Conservation (phyloP, 2,329 filamentous ascomycete species). For the Hypoxylon sp. region DNA sequence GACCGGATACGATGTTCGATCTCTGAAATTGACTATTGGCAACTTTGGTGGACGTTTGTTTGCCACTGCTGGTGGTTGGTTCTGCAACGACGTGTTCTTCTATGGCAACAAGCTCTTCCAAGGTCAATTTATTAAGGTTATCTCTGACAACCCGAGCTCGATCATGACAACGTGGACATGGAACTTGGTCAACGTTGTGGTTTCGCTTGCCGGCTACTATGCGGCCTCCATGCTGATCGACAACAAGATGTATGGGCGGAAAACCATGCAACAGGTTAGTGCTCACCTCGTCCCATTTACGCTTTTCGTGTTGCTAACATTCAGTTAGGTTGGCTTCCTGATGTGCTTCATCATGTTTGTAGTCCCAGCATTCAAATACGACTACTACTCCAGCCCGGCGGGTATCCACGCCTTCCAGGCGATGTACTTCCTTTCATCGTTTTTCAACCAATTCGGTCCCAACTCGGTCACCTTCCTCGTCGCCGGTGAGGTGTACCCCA, state of each 20-base stretch:
- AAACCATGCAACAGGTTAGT: slow-evolving; percentile 86
- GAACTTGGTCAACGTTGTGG: slow-evolving; percentile 91
- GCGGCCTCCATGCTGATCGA: slow-evolving; percentile 89
- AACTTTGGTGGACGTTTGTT: slow-evolving; percentile 90
- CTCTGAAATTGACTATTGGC: slow-evolving; percentile 81
- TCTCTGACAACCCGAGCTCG: slow-evolving; percentile 77
- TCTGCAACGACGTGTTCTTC: slow-evolving; percentile 98
- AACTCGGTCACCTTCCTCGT: slow-evolving; percentile 97
- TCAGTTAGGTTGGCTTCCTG: slow-evolving; percentile 78
- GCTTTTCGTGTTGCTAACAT: slow-evolving; percentile 13
- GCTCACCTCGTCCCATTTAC: not conserved
- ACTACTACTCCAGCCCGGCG: slow-evolving; percentile 80
- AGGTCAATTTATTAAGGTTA: slow-evolving; percentile 85
- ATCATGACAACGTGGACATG: slow-evolving; percentile 92
- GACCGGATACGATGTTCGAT: slow-evolving; percentile 92
- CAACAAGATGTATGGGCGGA: slow-evolving; percentile 96
- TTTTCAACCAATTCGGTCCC: slow-evolving; percentile 99
- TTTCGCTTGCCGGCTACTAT: slow-evolving; percentile 91
- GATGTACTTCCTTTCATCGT: slow-evolving; percentile 98
- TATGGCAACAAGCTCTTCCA: slow-evolving; percentile 99
- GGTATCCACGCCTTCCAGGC: slow-evolving; percentile 93
- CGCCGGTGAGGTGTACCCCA: slow-evolving; percentile 96
- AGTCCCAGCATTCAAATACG: slow-evolving; percentile 88
- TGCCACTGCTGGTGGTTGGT: slow-evolving; percentile 91
- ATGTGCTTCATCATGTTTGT: slow-evolving; percentile 95